Base-by-base conservation (phyloP, 2,329 filamentous ascomycete species). In the Beauveria varroae region DNA sequence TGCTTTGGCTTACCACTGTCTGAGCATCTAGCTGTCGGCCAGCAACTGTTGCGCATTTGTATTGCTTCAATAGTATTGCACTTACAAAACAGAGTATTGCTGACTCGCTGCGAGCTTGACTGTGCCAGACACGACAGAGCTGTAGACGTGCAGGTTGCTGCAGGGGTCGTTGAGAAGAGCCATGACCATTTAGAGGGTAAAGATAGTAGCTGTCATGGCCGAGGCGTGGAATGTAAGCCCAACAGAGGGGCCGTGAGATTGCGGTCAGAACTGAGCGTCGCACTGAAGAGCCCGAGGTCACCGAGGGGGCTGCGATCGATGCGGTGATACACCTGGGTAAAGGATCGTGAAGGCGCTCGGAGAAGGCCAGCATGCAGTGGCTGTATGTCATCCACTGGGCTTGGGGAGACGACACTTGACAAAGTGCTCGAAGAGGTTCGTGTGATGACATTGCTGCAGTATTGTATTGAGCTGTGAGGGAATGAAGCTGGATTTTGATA, bases 271-370 rank as follows among this genome's bases (percentile, higher is more conserved):
- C 41, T 26, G 30, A 61, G 58, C 18, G 58, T 52, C 24, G 62
- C 58, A 16, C 62, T 41, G 2, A 30, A 58, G 20, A 63, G 41
- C 24, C 53, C 62, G 26, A 53, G 60, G 24, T 60, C 63, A 18
- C 59, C 60, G 50, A 60, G 56, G 37, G 49, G 58, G 12, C 62
- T 52, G 52, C 62, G 58, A 49, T 63, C 55, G n/a, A 52, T 34
- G 43, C 58, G 52, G 24, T 47, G 20, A 40, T 57, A 63, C 7
- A 41, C 44, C 24, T 58, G 58, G 16, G 26, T 30, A n/a, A 61
- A 61, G 28, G 37, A 30, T 61, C 62, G 24, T 58, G 37, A 10
- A 63, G 54, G 26, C 62, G 44, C 7, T 57, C 71, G 24, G 14
- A 47, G 16, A 54, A 61, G 41, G 51, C 58, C 12, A 61, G 41